Base-by-base conservation (phyloP, 164 flowering plant species). In the Santalum album region DNA sequence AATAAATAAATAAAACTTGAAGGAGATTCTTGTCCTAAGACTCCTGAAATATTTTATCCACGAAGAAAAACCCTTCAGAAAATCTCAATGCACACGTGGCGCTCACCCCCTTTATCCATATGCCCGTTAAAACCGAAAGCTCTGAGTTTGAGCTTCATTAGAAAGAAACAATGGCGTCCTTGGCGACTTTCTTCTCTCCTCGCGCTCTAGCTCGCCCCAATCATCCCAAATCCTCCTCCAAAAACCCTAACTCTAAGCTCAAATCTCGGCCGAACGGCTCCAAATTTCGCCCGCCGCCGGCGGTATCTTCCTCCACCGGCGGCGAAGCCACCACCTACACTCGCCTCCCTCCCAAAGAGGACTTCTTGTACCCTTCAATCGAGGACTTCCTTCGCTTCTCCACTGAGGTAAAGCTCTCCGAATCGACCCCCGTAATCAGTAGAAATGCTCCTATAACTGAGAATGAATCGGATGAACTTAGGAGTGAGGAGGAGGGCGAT, bases 291-390 rank as follows among this genome's bases (percentile, higher is more conserved):
- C 42, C 15, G 15, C 60, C 59, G 22, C 56, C 65, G 34, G 10
- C 10, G n/a, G n/a, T 29, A 9, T 29, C 34, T 12, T 36, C 40
- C 40, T 21, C 61, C 7, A 57, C 62, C 25, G 83, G 75, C 39
- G 75, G 65, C 25, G 82, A 82, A 23, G 96, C 94, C 45, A 81
- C 87, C 24, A 81, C 79, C 36, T 84, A 75, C 72, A 76, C 79
- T 25, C 72, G 87, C 46, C 80, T 84, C 26, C 91, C 91, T 43
- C 83, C 78, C 7, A 67, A 49, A 51, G 80, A 82, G 5, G 87
- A 81, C 54, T 73, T 66, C 58, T 19, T 36, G 1, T 38, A 50
- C 60, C 24, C 26, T 23, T 19, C 49, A 3, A 6, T 29, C 1
- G 19, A 50, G 35, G 5, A 34, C 53, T 25, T 23, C 9, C 34